Percentiles rank a stretch among this genome's conserved stretches.
phyloP scores from a whole-genome alignment of 805 yeast species.

The Ogataea angusta region DNA sequence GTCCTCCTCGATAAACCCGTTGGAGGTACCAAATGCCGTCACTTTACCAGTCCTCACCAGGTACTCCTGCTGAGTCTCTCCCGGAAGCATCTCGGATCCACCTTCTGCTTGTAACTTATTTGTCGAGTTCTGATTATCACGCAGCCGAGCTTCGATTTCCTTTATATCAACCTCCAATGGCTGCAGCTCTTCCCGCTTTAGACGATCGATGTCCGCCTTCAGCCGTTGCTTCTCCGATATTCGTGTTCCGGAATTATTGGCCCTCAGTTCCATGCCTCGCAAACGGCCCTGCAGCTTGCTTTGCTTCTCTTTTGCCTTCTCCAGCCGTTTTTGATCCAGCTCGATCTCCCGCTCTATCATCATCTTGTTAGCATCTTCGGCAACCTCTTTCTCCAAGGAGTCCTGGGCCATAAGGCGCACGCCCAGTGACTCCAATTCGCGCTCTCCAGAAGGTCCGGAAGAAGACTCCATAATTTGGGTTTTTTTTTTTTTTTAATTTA shows the following conservation, averaged over 20 bases:
- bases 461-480: not conserved
- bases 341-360: slow-evolving; percentile 63
- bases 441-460: slow-evolving; percentile 4
- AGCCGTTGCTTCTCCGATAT: slow-evolving; percentile 61
- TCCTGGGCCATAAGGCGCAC: slow-evolving; percentile 74
- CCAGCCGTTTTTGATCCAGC: slow-evolving; percentile 71
- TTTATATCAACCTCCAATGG: slow-evolving; percentile 57
- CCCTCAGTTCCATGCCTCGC: slow-evolving; percentile 43
- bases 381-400: slow-evolving; percentile 71
- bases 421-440: slow-evolving; percentile 38
- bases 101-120: slow-evolving; percentile 12
- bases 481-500: not conserved
- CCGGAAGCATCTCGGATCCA: slow-evolving; percentile 44
- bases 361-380: slow-evolving; percentile 61
- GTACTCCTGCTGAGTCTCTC: slow-evolving; percentile 78
- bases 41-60: slow-evolving; percentile 86
- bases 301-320: slow-evolving; percentile 54
- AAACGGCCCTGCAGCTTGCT: slow-evolving; percentile 43
- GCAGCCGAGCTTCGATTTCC: slow-evolving; percentile 50
- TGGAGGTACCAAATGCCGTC: slow-evolving; percentile 83
- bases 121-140: slow-evolving; percentile 23
- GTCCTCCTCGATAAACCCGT: slow-evolving; percentile 50
- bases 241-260: slow-evolving; percentile 52
- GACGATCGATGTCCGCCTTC: slow-evolving; percentile 49
- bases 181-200: slow-evolving; percentile 48